Conservation (phyloP, 2,329 filamentous ascomycete genomes). For the Fusarium devonianum region DNA sequence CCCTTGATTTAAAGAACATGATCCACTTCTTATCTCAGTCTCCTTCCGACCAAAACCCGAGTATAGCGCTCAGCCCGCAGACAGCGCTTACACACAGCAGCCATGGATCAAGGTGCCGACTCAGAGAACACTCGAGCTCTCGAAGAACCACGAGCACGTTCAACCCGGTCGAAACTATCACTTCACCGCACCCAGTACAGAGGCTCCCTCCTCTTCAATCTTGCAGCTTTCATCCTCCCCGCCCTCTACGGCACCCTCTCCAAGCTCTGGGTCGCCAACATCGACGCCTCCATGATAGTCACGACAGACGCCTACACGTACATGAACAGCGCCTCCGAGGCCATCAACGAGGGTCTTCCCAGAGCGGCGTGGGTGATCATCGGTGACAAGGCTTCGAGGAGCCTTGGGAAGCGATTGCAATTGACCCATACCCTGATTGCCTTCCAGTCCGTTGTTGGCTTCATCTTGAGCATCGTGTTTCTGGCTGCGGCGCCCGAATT, state of each 20-base stretch:
- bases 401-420: conserved; percentile 57
- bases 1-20: too few species aligned
- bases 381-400: conserved; percentile 66
- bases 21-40: too few species aligned
- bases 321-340: conserved; percentile 70
- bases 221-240: conserved; percentile 68
- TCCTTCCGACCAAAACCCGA: too few species aligned
- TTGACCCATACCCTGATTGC: conserved; percentile 70
- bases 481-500: conserved; percentile 61
- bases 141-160: neutral
- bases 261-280: conserved; percentile 75
- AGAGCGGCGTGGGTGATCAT: conserved; percentile 73
- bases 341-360: conserved; percentile 76
- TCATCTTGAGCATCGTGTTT: conserved; percentile 67
- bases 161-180: neutral
- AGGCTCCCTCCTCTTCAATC: conserved; percentile 69
- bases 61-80: too few species aligned
- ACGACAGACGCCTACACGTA: conserved; percentile 67
- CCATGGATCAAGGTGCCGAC: conserved; percentile 10
- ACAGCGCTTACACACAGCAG: too few species aligned
- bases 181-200: conserved; percentile 50
- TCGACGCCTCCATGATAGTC: conserved; percentile 60
- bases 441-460: conserved; percentile 64
- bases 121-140: neutral
- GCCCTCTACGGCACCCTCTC: conserved; percentile 72